These are phyloP conservation scores for Wolfiporia cocos DNA, from an alignment of 1,284 basidiomycete genomes.

Conservation along the genomic window DNA sequence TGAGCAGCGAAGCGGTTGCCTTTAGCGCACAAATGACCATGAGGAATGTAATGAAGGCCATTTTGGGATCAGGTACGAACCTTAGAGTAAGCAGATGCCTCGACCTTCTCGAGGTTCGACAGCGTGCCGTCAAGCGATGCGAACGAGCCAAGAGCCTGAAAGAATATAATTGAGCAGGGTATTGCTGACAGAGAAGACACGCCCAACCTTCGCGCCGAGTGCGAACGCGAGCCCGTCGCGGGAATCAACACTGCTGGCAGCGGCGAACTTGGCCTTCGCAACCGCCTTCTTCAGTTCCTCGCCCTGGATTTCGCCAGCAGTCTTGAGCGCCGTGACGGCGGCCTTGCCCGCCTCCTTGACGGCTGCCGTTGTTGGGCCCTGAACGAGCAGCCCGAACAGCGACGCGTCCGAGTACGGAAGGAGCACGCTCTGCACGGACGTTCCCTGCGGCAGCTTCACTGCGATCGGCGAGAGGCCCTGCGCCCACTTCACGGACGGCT, in stretches of 20 bases:
- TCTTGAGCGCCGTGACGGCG: constrained; percentile 66
- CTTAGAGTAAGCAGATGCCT: constrained; percentile 55
- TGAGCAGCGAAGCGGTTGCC: constrained; percentile 38
- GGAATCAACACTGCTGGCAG: constrained; percentile 65
- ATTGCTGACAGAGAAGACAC: constrained; percentile 1
- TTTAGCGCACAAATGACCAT: constrained; percentile 6
- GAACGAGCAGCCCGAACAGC: constrained; percentile 77
- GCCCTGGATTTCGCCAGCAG: constrained; percentile 46
- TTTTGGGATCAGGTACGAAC: constrained; percentile 30
- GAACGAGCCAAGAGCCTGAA: constrained; percentile 56
- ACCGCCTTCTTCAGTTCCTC: constrained; percentile 79
- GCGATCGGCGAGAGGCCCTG: constrained; percentile 67
- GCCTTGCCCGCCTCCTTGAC: constrained; percentile 64
- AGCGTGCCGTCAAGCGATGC: constrained; percentile 49
- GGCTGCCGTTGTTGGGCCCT: constrained; percentile 48
- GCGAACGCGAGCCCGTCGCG: constrained; percentile 63
- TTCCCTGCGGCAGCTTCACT: constrained; percentile 41
- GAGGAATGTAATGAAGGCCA: too few relatives aligned
- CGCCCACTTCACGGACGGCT: constrained; percentile 81
- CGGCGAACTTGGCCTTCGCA: constrained; percentile 81
- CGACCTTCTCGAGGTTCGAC: constrained; percentile 56
- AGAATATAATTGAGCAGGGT: too few relatives aligned
- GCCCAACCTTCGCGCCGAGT: constrained; percentile 53
- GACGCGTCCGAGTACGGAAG: constrained; percentile 88
- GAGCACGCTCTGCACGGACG: constrained; percentile 67